Conservation (phyloP, 2,329 filamentous ascomycete species). For the Diaporthe citrichinensis region DNA sequence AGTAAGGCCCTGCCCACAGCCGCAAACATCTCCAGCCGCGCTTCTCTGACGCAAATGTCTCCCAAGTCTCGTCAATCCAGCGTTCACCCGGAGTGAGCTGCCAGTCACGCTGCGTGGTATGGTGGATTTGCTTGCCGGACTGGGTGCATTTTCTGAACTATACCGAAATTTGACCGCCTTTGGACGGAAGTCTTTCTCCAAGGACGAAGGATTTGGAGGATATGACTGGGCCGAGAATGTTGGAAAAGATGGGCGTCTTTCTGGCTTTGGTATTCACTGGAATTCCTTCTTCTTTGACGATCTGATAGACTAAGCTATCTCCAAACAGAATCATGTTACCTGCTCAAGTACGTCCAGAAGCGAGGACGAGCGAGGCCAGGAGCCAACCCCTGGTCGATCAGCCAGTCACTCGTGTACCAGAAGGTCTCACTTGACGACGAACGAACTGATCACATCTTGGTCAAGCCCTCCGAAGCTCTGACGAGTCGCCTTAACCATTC, state of each 20-base stretch:
- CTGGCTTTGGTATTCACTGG: neutral
- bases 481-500: neutral
- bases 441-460: neutral
- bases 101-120: conserved; percentile 1
- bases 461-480: neutral
- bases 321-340: neutral
- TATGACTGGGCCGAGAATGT: neutral
- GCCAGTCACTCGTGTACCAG: neutral
- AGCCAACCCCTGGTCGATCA: conserved; percentile 1
- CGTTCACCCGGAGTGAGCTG: neutral
- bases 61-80: neutral
- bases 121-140: neutral
- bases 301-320: neutral
- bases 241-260: neutral
- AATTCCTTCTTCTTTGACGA: neutral
- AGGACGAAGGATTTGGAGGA: neutral
- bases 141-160: neutral
- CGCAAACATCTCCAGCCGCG: neutral
- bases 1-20: neutral
- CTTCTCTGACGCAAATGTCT: neutral
- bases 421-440: neutral
- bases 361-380: neutral
- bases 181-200: neutral
- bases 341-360: conserved; percentile 3
- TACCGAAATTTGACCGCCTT: neutral